Base-by-base conservation (phyloP, 2,329 filamentous ascomycete species). In the Diatrype stigma region DNA sequence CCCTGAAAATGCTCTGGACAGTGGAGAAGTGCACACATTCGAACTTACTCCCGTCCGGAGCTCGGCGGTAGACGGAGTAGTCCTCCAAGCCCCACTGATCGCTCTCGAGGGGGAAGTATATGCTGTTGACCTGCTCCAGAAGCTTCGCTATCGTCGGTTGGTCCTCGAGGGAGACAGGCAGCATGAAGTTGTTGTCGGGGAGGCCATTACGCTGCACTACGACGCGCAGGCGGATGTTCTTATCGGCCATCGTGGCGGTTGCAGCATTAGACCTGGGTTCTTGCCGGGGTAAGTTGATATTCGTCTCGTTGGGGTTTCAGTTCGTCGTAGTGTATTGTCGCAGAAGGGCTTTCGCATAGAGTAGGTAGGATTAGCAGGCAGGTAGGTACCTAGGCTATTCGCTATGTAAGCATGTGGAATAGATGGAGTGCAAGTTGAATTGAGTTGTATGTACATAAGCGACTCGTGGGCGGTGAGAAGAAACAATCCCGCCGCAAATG, bases 1-100 rank as follows among this genome's bases (percentile, higher is more conserved):
- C 86, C 59, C 89, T 87, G 51, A 96, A 73, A 10, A 94, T 74
- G 42, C 79, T 78, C 14, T 77, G 74, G 6, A 96, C 79, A 19
- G 80, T 76, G 65, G 90, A 86, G 62, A 90, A 97, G 71, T 96
- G 93, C 51, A 96, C 71, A 61, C 90, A 94, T 70, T 97, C 93
- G 58, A 89, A 96, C 44, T 81, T 84, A 17, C 70, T 73, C n/a
- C 78, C 79, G 35, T 73, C 70, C 26, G 63, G 61, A 50, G 79
- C 76, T 19, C 69, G 69, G 3, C 96, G 77, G 68, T 95, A 89
- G 28, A 96, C 89, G 8, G 81, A 81, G 68, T 97, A 97, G 66
- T 96, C 90, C 63, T 96, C 92, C 3, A 96, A 72, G 0, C 90
- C 90, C 90, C 90, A 96, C 53, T 90, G 77, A 38, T 78, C 78